Base-by-base conservation (phyloP, 2,329 filamentous ascomycete species). In the Calonectria henricotiae region DNA sequence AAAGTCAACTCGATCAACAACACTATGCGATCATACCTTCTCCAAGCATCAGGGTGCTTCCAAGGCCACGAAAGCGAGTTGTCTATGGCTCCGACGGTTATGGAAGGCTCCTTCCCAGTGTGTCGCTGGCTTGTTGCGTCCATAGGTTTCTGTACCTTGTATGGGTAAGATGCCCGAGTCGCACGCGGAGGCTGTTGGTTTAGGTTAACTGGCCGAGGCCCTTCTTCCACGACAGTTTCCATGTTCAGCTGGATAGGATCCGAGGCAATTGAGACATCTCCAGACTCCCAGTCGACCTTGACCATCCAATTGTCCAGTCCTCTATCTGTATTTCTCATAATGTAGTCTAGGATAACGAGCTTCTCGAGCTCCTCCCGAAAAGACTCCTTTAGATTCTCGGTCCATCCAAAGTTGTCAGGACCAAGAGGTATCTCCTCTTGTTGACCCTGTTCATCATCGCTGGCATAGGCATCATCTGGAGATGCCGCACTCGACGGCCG, bases 261-360 rank as follows among this genome's bases (percentile, higher is more conserved):
- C 0, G 94, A 94, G 17, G 93, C 92, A 74, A 99, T 94, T 8
- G 93, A 94, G 13, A 96, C 96, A 77, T 93, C 89, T 78, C 96
- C 91, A 3, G 89, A 91, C 76, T 94, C 89, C 88, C 91, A 94
- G 81, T 99, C 95, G 37, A 99, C 94, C 82, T 94, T 96, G 80
- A 99, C 95, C 96, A 99, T 99, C 96, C 96, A 99, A 78, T 99
- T 99, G 81, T 99, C 96, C 67, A 98, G 86, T 1, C 96, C 96
- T 83, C 96, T 90, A 81, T 99, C 96, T 1, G 96, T 99, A 80
- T 99, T 99, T 68, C 96, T 91, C 96, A 99, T 99, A 73, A 99
- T 97, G 81, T 99, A 99, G 83, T 99, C 96, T 74, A 99, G 83
- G 78, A 99, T 97, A 25, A 99, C 97, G 8, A 99, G 87, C 82